Conservation (phyloP, 1,139 yeast species). For the Pneumocystis sp. region DNA sequence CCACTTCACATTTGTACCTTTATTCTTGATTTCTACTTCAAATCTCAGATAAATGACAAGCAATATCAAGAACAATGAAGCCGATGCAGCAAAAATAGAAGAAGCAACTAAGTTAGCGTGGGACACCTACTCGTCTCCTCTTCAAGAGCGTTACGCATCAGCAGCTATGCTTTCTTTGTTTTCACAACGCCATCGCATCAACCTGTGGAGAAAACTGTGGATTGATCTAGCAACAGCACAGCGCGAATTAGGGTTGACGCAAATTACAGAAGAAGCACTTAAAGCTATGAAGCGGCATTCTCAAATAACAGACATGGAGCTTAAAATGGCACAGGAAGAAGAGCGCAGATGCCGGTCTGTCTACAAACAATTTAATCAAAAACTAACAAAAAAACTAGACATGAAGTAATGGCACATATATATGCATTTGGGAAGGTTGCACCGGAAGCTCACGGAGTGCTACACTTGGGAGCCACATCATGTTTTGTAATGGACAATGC, state of each 20-base stretch:
- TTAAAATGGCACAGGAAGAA: constrained; percentile 73
- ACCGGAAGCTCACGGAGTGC: constrained; percentile 95
- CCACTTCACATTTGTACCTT: neutral
- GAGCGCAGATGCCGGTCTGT: constrained; percentile 51
- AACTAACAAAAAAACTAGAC: constrained; percentile 31
- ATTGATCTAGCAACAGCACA: constrained; percentile 90
- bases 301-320: constrained; percentile 84
- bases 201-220: constrained; percentile 99
- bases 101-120: neutral
- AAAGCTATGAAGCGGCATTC: constrained; percentile 67
- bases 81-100: neutral
- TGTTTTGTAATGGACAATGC: constrained; percentile 98
- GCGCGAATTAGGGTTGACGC: constrained; percentile 68
- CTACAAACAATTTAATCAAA: neutral
- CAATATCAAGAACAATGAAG: neutral
- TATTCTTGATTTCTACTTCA: neutral
- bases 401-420: constrained; percentile 98
- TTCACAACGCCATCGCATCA: constrained; percentile 83
- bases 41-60: neutral
- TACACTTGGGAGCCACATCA: constrained; percentile 96
- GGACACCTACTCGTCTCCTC: neutral
- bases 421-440: constrained; percentile 85
- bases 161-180: constrained; percentile 32
- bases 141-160: neutral
- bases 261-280: constrained; percentile 86